Conservation (phyloP, 257 asterid species). For the Jacaranda mimosifolia region DNA sequence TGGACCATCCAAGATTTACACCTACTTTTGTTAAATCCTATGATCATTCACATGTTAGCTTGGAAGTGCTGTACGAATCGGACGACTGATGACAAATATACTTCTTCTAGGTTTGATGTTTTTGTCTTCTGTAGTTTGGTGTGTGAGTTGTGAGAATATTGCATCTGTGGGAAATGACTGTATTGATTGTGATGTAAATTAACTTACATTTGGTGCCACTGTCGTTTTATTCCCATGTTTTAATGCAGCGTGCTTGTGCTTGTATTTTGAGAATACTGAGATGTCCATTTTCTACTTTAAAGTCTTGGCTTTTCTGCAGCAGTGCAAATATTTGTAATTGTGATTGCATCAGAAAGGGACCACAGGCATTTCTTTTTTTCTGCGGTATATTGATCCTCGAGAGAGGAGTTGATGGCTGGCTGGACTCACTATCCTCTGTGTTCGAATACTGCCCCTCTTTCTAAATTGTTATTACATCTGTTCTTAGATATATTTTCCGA, state of each 20-base stretch:
- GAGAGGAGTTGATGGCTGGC: no score
- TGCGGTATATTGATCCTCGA: no score
- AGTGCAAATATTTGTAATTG: conserved; percentile 8
- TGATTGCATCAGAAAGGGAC: not conserved
- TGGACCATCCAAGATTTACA: not conserved
- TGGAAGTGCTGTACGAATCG: conserved; percentile 15
- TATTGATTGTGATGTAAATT: conserved; percentile 3
- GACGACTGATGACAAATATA: not conserved
- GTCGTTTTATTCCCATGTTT: conserved; percentile 33
- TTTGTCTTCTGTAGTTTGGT: not conserved
- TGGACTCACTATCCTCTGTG: no score
- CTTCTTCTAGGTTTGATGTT: conserved; percentile 12
- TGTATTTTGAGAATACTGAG: conserved; percentile 27
- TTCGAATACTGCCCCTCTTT: no score
- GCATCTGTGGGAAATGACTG: not conserved
- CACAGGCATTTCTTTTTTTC: not conserved
- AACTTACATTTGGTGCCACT: conserved; percentile 23
- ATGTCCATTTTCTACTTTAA: conserved; percentile 25
- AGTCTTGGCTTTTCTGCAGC: conserved; percentile 13
- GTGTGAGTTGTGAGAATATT: conserved; percentile 17
- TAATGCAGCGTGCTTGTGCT: conserved; percentile 39
- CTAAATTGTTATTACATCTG: no score
- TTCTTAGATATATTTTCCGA: no score
- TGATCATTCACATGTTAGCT: conserved; percentile 10
- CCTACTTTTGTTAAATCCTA: not conserved